These are phyloP conservation scores for Globisporangium spinosum DNA, from an alignment of 352 stramenopile genomes.

Conservation along the genomic window DNA sequence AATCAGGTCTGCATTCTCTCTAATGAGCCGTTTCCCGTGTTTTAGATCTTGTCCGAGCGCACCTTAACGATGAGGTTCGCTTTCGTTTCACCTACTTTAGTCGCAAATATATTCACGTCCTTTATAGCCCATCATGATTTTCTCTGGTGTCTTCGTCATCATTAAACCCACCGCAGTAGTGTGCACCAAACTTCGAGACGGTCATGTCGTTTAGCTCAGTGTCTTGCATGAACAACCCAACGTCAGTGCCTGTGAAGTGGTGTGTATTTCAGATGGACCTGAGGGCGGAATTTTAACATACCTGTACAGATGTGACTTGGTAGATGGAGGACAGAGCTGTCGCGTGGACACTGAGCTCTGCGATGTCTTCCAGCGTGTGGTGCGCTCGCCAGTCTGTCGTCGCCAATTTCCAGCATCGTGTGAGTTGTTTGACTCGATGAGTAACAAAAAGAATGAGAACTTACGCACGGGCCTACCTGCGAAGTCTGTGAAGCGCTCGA, in stretches of 20 bases:
- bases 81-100: conserved; percentile 10
- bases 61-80: neutral
- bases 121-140: neutral
- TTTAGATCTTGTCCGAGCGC: conserved; percentile 2
- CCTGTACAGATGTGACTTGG: neutral
- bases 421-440: neutral
- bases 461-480: conserved; percentile 18
- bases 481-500: conserved; percentile 54
- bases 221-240: neutral
- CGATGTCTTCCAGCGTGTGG: conserved; percentile 20
- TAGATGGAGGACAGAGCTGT: conserved; percentile 21
- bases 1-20: neutral
- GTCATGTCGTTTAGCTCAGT: conserved; percentile 5
- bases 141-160: neutral
- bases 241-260: neutral
- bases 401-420: neutral
- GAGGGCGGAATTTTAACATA: neutral
- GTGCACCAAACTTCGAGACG: neutral
- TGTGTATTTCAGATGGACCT: neutral
- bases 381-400: conserved; percentile 13
- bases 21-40: neutral
- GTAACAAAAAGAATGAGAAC: neutral
- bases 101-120: conserved; percentile 7
- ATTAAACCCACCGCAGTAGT: neutral
- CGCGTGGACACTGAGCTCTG: conserved; percentile 27